Evolutionary conservation across 2,329 filamentous ascomycete genomes (phyloP).

Genomic region (Trichophyton benhamiae): DNA sequence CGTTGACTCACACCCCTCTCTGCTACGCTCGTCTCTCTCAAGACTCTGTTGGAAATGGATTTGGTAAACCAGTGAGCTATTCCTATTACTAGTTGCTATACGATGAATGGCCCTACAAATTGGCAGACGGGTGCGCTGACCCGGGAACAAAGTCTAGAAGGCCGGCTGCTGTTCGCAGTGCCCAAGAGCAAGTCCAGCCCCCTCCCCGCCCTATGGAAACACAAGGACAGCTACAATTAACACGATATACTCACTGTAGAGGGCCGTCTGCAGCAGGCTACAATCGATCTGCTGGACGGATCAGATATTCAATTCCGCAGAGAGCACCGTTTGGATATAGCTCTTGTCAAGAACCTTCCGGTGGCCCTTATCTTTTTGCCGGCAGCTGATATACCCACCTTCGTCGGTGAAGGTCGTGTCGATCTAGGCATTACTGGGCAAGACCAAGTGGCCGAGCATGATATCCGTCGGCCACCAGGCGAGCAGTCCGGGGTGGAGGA

Average conservation of each 20-base stretch:
- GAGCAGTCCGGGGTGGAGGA: constrained; percentile 58
- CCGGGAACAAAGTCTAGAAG: constrained; percentile 58
- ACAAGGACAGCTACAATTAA: constrained; percentile 62
- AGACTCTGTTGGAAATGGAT: constrained; percentile 36
- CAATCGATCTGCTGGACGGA: constrained; percentile 81
- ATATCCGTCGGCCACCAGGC: constrained; percentile 40
- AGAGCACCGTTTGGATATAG: constrained; percentile 90
- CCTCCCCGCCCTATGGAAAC: constrained; percentile 52
- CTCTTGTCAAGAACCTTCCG: constrained; percentile 89
- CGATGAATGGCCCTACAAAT: neutral
- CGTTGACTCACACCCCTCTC: neutral
- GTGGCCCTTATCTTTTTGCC: constrained; percentile 95
- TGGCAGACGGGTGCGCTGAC: constrained; percentile 7
- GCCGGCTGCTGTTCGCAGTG: constrained; percentile 89
- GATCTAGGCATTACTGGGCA: constrained; percentile 89
- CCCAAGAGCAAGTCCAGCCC: constrained; percentile 68
- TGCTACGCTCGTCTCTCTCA: neutral
- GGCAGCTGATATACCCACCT: constrained; percentile 92
- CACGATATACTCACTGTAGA: constrained; percentile 42
- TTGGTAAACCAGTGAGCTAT: constrained; percentile 47
- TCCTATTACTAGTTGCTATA: neutral
- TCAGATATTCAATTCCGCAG: constrained; percentile 94
- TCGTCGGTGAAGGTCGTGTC: constrained; percentile 86
- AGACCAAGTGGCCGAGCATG: constrained; percentile 87
- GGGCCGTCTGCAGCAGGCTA: constrained; percentile 79